Conservation (phyloP, 306 rosid species). For the Biancaea sappan region DNA sequence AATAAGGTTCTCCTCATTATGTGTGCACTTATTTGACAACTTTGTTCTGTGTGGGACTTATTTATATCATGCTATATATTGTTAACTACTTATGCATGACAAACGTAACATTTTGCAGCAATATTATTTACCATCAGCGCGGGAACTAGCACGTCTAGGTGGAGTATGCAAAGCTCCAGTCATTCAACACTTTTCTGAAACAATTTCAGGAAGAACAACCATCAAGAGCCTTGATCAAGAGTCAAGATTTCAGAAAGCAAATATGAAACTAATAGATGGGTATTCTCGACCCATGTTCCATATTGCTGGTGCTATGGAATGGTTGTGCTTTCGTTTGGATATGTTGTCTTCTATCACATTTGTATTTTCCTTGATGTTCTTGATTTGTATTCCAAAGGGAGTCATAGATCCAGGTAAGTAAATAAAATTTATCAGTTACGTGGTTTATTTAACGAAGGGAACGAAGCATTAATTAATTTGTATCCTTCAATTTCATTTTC, state of each 20-base stretch:
- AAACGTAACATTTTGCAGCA: slow-evolving; percentile 5
- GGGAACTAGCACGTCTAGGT: slow-evolving; percentile 63
- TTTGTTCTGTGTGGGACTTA: slow-evolving; percentile 2
- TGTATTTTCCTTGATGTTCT: slow-evolving; percentile 54
- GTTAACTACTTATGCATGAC: neutral
- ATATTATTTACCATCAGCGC: slow-evolving; percentile 43
- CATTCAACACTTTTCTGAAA: slow-evolving; percentile 75
- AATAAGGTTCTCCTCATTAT: too few species aligned
- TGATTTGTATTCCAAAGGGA: slow-evolving; percentile 61
- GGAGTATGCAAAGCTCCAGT: slow-evolving; percentile 78
- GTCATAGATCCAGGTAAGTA: slow-evolving; percentile 60
- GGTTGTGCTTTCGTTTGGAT: slow-evolving; percentile 69
- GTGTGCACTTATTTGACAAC: too few species aligned
- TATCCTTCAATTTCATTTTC: neutral
- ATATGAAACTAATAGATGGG: slow-evolving; percentile 61
- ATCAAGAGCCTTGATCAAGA: slow-evolving; percentile 68
- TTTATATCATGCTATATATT: slow-evolving; percentile 1
- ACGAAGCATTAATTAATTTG: neutral
- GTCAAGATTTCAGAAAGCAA: slow-evolving; percentile 54
- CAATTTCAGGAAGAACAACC: slow-evolving; percentile 71
- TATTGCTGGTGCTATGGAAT: slow-evolving; percentile 59
- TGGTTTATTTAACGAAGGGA: neutral
- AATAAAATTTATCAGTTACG: neutral
- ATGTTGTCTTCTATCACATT: slow-evolving; percentile 63
- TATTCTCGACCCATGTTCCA: slow-evolving; percentile 63